Conservation (phyloP, 2,329 filamentous ascomycete species). For the Graphilbum ipis-grandicollis region DNA sequence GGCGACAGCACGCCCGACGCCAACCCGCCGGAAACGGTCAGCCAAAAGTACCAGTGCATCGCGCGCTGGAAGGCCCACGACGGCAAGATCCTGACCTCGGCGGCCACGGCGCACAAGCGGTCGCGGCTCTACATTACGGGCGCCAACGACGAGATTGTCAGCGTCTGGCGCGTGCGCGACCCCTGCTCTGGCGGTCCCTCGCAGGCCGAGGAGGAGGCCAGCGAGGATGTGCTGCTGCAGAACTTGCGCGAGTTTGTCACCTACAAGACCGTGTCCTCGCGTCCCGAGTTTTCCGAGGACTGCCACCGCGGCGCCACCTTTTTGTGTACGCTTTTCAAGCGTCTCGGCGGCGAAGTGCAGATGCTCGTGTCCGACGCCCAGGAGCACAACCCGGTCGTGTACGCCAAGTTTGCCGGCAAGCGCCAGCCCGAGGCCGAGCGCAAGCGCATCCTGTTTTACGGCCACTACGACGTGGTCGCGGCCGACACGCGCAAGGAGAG, state of each 20-base stretch:
- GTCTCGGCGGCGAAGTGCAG: constrained; percentile 75
- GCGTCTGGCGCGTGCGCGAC: constrained; percentile 63
- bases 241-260: constrained; percentile 74
- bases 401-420: constrained; percentile 72
- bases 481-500: constrained; percentile 67
- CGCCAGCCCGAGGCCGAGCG: constrained; percentile 35
- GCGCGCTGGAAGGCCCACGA: constrained; percentile 45
- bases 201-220: constrained; percentile 18
- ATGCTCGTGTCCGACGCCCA: constrained; percentile 71
- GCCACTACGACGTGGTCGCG: constrained; percentile 92
- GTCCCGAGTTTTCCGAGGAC: constrained; percentile 73
- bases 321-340: constrained; percentile 77
- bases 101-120: constrained; percentile 49
- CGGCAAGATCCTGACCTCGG: constrained; percentile 75
- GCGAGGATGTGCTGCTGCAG: constrained; percentile 43
- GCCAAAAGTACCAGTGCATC: constrained; percentile 22
- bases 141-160: constrained; percentile 78
- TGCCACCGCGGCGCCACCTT: constrained; percentile 87
- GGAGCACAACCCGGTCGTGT: constrained; percentile 75
- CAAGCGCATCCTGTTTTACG: constrained; percentile 89
- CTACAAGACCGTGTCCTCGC: constrained; percentile 80
- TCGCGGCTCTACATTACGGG: constrained; percentile 85
- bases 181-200: constrained; percentile 18
- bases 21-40: constrained; percentile 35
- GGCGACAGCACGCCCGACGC: constrained; percentile 36